These are phyloP conservation scores for Dalbergia cultrata DNA, from an alignment of 306 rosid genomes.

Conservation along the genomic window DNA sequence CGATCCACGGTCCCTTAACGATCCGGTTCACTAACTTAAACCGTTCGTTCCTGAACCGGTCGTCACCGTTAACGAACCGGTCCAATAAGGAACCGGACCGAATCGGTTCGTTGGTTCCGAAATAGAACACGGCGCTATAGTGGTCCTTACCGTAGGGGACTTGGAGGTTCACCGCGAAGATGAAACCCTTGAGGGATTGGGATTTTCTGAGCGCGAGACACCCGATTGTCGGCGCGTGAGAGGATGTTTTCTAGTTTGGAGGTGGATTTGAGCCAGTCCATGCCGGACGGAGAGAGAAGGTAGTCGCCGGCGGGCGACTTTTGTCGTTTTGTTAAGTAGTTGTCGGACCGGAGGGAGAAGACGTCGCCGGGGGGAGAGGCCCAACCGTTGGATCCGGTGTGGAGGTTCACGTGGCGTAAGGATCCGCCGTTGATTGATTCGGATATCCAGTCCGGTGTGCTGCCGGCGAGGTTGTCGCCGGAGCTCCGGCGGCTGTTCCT, in stretches of 20 bases:
- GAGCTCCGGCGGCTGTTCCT: conserved; percentile 56
- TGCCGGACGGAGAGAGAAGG: conserved; percentile 75
- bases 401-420: conserved; percentile 72
- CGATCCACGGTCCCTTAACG: conserved; percentile 93
- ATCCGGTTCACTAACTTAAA: conserved; percentile 89
- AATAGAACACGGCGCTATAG: conserved; percentile 88
- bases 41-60: conserved; percentile 83
- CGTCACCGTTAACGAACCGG: conserved; percentile 83
- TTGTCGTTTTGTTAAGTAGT: conserved; percentile 62
- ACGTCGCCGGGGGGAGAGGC: conserved; percentile 86
- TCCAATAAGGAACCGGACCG: conserved; percentile 65
- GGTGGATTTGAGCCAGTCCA: conserved; percentile 85
- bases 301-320: conserved; percentile 81
- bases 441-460: conserved; percentile 61
- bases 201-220: conserved; percentile 64
- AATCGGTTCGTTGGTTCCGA: conserved; percentile 76
- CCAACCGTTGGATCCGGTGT: conserved; percentile 86
- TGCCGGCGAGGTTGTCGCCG: conserved; percentile 33
- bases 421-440: conserved; percentile 74
- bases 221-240: conserved; percentile 78
- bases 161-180: conserved; percentile 85
- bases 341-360: conserved; percentile 71
- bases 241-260: conserved; percentile 78
- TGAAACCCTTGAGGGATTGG: conserved; percentile 72
- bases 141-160: conserved; percentile 84